These are phyloP conservation scores for Dactylonectria macrodidyma DNA, from an alignment of 2,329 filamentous ascomycete species.

Conservation along the genomic window DNA sequence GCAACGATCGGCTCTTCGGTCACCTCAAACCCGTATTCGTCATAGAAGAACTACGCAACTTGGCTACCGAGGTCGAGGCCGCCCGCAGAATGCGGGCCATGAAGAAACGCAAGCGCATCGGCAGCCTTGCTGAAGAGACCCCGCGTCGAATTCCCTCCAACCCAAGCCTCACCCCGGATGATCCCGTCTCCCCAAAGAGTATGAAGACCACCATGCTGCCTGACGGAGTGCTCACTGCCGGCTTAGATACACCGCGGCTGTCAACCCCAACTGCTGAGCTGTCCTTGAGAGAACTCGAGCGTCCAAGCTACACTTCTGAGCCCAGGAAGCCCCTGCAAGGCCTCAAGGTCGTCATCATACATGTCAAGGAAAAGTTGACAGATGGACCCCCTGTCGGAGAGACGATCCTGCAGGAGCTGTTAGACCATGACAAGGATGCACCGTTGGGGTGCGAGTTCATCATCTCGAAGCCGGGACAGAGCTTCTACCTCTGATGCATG, in stretches of 20 bases:
- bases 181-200: slow-evolving; percentile 68
- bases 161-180: slow-evolving; percentile 52
- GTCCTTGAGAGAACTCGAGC: slow-evolving; percentile 57
- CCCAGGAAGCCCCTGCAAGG: slow-evolving; percentile 73
- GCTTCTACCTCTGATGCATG: slow-evolving; percentile 61
- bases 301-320: slow-evolving; percentile 39
- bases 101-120: slow-evolving; percentile 77
- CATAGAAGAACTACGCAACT: slow-evolving; percentile 80
- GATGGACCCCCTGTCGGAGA: slow-evolving; percentile 78
- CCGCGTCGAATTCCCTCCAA: slow-evolving; percentile 42
- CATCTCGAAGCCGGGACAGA: slow-evolving; percentile 77
- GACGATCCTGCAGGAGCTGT: slow-evolving; percentile 79
- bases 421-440: slow-evolving; percentile 74
- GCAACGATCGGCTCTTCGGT: slow-evolving; percentile 85
- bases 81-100: slow-evolving; percentile 55
- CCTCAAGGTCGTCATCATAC: slow-evolving; percentile 88
- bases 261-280: slow-evolving; percentile 65
- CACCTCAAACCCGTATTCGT: slow-evolving; percentile 90
- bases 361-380: slow-evolving; percentile 88
- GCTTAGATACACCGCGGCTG: slow-evolving; percentile 59
- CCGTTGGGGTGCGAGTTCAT: slow-evolving; percentile 86
- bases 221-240: slow-evolving; percentile 32
- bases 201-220: slow-evolving; percentile 47
- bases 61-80: slow-evolving; percentile 80
- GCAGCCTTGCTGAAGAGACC: slow-evolving; percentile 42